These are phyloP conservation scores for Penicillium egyptiacum DNA, from an alignment of 495 filamentous ascomycete species.

Conservation along the genomic window DNA sequence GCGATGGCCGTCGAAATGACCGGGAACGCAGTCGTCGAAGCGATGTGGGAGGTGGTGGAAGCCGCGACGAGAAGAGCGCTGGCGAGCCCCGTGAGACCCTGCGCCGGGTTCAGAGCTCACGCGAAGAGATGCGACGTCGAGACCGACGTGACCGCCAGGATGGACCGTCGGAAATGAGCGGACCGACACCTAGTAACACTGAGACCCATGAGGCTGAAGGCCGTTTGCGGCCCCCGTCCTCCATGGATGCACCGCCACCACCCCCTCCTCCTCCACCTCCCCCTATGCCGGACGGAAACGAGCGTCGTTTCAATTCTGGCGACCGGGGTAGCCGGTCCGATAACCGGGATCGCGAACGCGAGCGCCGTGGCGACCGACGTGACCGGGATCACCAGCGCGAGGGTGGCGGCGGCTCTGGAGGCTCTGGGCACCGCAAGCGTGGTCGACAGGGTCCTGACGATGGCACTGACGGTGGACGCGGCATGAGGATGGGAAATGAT, in stretches of 20 bases:
- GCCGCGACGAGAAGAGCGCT: slow-evolving; percentile 36
- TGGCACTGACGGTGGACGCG: slow-evolving; percentile 35
- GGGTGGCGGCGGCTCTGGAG: slow-evolving; percentile 28
- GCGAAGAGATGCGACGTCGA: slow-evolving; percentile 45
- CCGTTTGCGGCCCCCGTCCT: slow-evolving; percentile 43
- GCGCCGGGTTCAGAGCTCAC: slow-evolving; percentile 37
- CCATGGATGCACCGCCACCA: slow-evolving; percentile 35
- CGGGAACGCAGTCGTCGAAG: slow-evolving; percentile 45
- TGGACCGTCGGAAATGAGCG: slow-evolving; percentile 21
- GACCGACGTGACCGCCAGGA: slow-evolving; percentile 40
- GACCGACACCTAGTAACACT: slow-evolving; percentile 14
- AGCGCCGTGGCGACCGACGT: slow-evolving; percentile 43
- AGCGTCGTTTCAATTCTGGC: slow-evolving; percentile 39
- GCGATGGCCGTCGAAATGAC: slow-evolving; percentile 38
- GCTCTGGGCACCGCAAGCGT: slow-evolving; percentile 42
- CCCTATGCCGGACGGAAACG: slow-evolving; percentile 34
- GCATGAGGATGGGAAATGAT: slow-evolving; percentile 41
- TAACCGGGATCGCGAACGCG: slow-evolving; percentile 43
- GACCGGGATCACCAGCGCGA: slow-evolving; percentile 42
- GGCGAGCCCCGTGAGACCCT: slow-evolving; percentile 35
- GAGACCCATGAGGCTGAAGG: slow-evolving; percentile 38
- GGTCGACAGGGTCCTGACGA: slow-evolving; percentile 39
- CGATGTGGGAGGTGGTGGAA: slow-evolving; percentile 30
- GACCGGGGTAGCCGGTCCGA: slow-evolving; percentile 35
- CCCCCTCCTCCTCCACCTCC: slow-evolving; percentile 37